Evolutionary conservation across 2,329 filamentous ascomycete genomes (phyloP), one percentile per base, ranked within the genome.

Genomic region (Zopfia rhizophila): DNA sequence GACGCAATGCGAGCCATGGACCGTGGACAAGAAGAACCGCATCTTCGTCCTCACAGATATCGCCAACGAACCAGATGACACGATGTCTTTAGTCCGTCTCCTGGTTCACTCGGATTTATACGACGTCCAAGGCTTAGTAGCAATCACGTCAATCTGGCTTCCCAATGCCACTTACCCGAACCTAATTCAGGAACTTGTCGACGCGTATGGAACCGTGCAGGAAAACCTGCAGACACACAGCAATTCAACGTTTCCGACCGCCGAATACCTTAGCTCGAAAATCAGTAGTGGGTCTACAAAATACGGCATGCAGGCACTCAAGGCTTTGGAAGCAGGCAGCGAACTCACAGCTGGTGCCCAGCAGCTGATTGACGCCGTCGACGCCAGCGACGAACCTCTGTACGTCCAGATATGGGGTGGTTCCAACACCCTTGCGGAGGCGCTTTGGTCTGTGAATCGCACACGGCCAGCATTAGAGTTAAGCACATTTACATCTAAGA

Each of bases 391-490:
- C 3, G 62, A 74, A 5, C 74, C 75, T 13, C 69, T 81, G 4
- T 81, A 77, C 72, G 63, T 80, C 4, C 65, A 79, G 5, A 60
- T 66, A 45, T 81, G 78, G 78, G 78, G 78, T 8, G 78, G 78
- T 7, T 68, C 73, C 13, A 80, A 79, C 41, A 71, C 76, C 3
- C 68, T 81, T 2, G 78, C 78, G 1, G 70, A 77, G 43, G 76
- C 73, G 3, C 66, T 81, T 7, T 59, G 67, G 29, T 56, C 70
- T n/a, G 63, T 73, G 14, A 56, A 58, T 4, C 32, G 38, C 3
- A 65, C 50, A 17, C 28, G 37, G 42, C 45, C 58, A 8, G 25
- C 42, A 13, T 21, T 36, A 8, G 41, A 45, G 5, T 31, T 52
- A 16, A 8, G 10, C 3, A 13, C 39, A 11, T 56, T 53, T 18